Conservation (phyloP, 371 early-diverging fungal species). For the Mucor piriformis region DNA sequence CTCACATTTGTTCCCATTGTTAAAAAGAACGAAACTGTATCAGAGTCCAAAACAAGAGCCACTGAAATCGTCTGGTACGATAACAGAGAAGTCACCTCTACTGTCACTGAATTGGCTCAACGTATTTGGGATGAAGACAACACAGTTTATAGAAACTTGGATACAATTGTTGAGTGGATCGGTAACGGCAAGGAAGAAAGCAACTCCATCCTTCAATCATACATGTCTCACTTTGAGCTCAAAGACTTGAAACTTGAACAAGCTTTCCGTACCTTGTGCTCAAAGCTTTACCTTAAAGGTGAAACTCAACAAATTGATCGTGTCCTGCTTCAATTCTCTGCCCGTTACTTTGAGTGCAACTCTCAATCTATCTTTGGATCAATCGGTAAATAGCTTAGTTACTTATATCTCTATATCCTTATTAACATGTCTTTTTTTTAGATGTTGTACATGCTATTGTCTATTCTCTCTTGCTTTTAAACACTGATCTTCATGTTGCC, state of each 20-base stretch:
- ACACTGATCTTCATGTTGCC: conserved; percentile 88
- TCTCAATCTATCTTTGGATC: conserved; percentile 49
- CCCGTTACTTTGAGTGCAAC: conserved; percentile 78
- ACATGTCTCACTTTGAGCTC: conserved; percentile 77
- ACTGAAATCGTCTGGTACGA: conserved; percentile 5
- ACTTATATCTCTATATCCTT: not conserved
- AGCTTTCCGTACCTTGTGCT: conserved; percentile 75
- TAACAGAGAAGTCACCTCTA: not conserved
- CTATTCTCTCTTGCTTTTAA: conserved; percentile 82
- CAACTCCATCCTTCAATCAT: conserved; percentile 59
- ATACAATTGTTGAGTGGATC: conserved; percentile 44
- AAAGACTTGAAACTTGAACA: conserved; percentile 64
- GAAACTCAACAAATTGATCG: conserved; percentile 88
- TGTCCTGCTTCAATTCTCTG: conserved; percentile 71
- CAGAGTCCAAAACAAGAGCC: not conserved
- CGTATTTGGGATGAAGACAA: conserved; percentile 49
- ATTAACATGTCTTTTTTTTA: not conserved
- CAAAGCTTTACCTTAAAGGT: conserved; percentile 72
- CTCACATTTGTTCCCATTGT: conserved; percentile 2
- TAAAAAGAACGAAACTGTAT: not conserved
- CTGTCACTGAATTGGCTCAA: conserved; percentile 16
- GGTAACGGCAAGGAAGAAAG: conserved; percentile 53
- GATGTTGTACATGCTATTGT: conserved; percentile 79
- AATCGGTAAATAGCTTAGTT: conserved; percentile 1
- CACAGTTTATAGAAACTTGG: conserved; percentile 34